Evolutionary conservation across 2,329 filamentous ascomycete genomes (phyloP).

Genomic region (Pseudogymnoascus sp.): DNA sequence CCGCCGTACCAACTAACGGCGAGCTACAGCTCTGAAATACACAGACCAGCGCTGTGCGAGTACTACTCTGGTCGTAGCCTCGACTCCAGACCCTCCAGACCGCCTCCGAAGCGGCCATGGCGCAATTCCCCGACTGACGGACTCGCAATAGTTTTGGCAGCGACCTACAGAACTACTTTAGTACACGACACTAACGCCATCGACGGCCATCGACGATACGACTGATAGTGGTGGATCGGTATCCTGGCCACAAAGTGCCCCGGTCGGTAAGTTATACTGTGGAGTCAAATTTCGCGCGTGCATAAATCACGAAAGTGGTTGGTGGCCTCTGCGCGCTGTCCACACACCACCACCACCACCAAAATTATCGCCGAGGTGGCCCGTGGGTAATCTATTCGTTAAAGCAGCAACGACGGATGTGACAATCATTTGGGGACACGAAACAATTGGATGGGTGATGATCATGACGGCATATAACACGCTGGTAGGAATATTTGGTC

Average conservation of each 20-base stretch:
- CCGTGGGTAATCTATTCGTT: background rate
- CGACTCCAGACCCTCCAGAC: background rate
- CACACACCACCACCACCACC: background rate
- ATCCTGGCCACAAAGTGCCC: background rate
- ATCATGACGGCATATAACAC: constrained; percentile 3
- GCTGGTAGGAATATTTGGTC: background rate
- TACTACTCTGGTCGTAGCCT: background rate
- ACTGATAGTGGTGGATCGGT: constrained; percentile 1
- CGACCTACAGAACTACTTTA: background rate
- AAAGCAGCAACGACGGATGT: constrained; percentile 1
- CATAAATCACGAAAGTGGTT: constrained; percentile 5
- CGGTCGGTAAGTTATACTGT: constrained; percentile 4
- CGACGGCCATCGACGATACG: constrained; percentile 4
- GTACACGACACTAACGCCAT: background rate
- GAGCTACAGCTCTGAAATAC: constrained; percentile 1
- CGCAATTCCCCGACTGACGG: background rate
- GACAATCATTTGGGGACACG: constrained; percentile 6
- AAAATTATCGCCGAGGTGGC: constrained; percentile 7
- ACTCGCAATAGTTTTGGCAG: constrained; percentile 7
- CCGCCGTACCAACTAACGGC: constrained; percentile 5
- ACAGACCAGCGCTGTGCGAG: background rate
- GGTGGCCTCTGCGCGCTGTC: background rate
- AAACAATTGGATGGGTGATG: background rate
- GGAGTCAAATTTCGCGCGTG: constrained; percentile 6
- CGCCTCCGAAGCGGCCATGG: background rate